Conservation (phyloP, 2,329 filamentous ascomycete species). For the Phyllosticta citriasiana region DNA sequence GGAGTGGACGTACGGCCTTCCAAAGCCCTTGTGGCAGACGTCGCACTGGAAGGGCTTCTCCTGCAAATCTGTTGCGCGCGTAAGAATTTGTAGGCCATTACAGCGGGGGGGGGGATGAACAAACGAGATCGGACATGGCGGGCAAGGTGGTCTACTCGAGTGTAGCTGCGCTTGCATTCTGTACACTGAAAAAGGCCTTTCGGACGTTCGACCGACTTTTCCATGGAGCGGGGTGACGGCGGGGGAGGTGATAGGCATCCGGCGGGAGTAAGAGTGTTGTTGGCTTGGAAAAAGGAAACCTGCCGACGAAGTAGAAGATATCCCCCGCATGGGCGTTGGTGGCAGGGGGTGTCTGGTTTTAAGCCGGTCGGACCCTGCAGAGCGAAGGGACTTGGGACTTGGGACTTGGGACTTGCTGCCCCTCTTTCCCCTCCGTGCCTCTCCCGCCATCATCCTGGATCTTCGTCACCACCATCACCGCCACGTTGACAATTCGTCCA, state of each 20-base stretch:
- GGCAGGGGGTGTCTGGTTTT: background rate
- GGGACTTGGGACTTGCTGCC: background rate
- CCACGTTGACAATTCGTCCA: background rate
- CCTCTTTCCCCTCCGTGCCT: background rate
- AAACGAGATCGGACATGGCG: slow-evolving; percentile 43
- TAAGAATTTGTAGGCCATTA: background rate
- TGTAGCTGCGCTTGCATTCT: slow-evolving; percentile 43
- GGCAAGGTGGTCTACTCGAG: slow-evolving; percentile 42
- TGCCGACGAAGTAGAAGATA: background rate
- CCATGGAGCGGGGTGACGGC: background rate
- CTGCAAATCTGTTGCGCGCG: slow-evolving; percentile 22
- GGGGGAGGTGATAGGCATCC: background rate
- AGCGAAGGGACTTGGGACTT: too few species aligned
- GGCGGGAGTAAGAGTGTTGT: background rate
- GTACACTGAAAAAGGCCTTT: slow-evolving; percentile 36
- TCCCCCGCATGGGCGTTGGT: background rate
- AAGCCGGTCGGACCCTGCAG: background rate
- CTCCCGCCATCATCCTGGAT: background rate
- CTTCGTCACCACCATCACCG: background rate
- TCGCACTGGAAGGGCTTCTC: slow-evolving; percentile 38
- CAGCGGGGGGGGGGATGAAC: slow-evolving; percentile 13
- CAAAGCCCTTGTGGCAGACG: slow-evolving; percentile 37
- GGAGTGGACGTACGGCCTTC: slow-evolving; percentile 27
- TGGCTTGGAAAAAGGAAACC: too few species aligned
- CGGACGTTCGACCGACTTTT: slow-evolving; percentile 2